A percentile compares a stretch with the other conserved stretches of the same genome.
These are phyloP conservation scores for Termitomyces heimii DNA, from an alignment of 768 basidiomycete species.

Conservation along the genomic window DNA sequence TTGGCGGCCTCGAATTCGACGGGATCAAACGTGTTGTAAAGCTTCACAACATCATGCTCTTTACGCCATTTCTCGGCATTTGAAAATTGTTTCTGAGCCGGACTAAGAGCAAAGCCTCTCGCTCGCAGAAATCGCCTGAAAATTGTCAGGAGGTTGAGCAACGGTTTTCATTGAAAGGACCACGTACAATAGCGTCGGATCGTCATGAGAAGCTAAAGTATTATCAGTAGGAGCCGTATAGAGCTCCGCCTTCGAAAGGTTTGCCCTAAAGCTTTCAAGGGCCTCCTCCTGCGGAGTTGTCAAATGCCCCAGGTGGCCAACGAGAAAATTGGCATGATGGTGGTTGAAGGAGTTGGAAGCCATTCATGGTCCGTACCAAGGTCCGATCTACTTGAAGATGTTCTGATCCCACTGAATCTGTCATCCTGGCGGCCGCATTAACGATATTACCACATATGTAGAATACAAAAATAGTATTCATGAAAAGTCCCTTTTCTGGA, in stretches of 20 bases:
- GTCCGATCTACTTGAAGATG: neutral
- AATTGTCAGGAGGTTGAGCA: neutral
- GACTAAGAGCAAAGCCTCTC: conserved; percentile 53
- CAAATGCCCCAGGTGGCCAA: conserved; percentile 52
- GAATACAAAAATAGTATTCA: neutral
- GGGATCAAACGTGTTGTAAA: conserved; percentile 53
- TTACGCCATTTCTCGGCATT: conserved; percentile 65
- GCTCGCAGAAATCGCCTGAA: conserved; percentile 83
- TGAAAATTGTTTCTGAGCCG: conserved; percentile 68
- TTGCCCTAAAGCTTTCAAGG: conserved; percentile 48
- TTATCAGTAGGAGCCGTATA: conserved; percentile 35
- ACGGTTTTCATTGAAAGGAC: neutral
- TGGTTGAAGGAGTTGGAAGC: neutral
- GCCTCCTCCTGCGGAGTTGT: conserved; percentile 40
- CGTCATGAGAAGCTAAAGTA: conserved; percentile 48
- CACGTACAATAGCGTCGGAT: conserved; percentile 59
- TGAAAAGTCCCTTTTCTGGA: neutral
- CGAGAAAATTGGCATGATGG: conserved; percentile 17
- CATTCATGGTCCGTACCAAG: neutral
- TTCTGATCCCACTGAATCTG: too few species aligned
- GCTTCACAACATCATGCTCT: conserved; percentile 51
- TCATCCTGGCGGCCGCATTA: neutral
- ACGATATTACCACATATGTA: neutral
- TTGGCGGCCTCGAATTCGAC: conserved; percentile 56
- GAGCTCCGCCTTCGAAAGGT: conserved; percentile 42